These are phyloP conservation scores for Phytophthora palmivora DNA, from an alignment of 352 stramenopile genomes.

Conservation along the genomic window DNA sequence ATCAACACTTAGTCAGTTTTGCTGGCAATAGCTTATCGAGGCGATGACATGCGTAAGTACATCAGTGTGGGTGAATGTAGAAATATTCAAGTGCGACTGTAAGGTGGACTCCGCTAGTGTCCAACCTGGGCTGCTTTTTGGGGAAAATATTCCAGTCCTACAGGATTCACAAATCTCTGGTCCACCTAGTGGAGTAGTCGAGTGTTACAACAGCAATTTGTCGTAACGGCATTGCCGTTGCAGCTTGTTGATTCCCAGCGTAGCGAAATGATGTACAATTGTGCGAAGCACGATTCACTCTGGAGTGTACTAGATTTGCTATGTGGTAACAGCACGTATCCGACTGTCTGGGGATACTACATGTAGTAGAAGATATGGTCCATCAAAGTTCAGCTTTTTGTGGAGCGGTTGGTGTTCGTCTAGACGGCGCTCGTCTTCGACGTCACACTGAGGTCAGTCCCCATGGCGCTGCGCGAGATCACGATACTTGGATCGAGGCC, in stretches of 20 bases:
- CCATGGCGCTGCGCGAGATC: constrained; percentile 12
- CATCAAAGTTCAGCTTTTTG: neutral
- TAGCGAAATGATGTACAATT: constrained; percentile 1
- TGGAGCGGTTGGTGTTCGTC: constrained; percentile 1
- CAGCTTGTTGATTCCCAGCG: neutral
- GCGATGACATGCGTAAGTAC: no score
- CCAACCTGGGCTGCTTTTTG: no score
- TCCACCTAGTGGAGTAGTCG: no score
- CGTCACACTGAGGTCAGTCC: constrained; percentile 4
- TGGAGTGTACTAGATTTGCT: constrained; percentile 1
- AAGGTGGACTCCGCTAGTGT: no score
- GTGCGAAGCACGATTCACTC: constrained; percentile 4
- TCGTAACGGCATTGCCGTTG: no score
- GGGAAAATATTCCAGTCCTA: no score
- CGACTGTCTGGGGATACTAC: neutral
- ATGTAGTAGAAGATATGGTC: neutral
- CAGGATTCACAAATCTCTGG: no score
- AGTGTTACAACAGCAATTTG: no score
- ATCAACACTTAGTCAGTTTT: no score
- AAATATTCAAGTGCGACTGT: no score
- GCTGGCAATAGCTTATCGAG: neutral
- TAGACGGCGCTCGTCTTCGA: constrained; percentile 13
- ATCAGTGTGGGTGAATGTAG: no score
- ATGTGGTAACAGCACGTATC: no score
- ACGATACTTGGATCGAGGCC: constrained; percentile 1